Evolutionary conservation across 305 asterid genomes (phyloP).

Genomic region (Fraxinus xanthoxyloides): DNA sequence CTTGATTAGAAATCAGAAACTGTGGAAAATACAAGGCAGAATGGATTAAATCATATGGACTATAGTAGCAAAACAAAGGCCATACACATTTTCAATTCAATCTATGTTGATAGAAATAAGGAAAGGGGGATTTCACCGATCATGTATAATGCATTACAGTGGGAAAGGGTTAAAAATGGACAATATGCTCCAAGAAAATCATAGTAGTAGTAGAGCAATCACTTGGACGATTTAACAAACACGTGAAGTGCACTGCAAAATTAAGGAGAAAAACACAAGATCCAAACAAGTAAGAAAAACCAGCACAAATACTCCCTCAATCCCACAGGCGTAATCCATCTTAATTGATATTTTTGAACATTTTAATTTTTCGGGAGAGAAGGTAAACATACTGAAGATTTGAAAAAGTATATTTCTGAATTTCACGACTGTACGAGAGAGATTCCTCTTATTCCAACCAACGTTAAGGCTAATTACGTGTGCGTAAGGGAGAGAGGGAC

Average conservation of each 20-base stretch:
- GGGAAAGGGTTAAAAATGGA: not conserved
- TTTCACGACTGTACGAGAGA: not conserved
- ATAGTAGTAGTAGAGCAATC: not conserved
- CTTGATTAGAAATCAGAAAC: not conserved
- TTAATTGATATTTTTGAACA: not conserved
- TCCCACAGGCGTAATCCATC: not conserved
- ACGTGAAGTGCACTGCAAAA: constrained; percentile 19
- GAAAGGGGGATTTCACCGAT: not conserved
- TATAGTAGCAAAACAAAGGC: not conserved
- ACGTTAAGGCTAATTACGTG: not conserved
- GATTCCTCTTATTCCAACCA: not conserved
- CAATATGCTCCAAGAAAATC: not conserved
- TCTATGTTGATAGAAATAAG: not conserved
- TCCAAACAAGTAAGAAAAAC: not conserved
- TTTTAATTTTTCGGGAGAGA: not conserved
- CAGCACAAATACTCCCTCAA: not conserved
- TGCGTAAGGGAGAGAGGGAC: not conserved
- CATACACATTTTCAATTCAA: not conserved
- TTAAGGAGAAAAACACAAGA: not conserved
- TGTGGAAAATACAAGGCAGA: constrained; percentile 16
- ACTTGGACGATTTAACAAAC: constrained; percentile 22
- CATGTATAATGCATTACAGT: not conserved
- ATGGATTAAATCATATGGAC: not conserved
- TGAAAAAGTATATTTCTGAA: not conserved
- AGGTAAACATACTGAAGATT: not conserved